A percentile compares a stretch with the other conserved stretches of the same genome.
Conservation (phyloP, 306 rosid species). For the Purshia tridentata region DNA sequence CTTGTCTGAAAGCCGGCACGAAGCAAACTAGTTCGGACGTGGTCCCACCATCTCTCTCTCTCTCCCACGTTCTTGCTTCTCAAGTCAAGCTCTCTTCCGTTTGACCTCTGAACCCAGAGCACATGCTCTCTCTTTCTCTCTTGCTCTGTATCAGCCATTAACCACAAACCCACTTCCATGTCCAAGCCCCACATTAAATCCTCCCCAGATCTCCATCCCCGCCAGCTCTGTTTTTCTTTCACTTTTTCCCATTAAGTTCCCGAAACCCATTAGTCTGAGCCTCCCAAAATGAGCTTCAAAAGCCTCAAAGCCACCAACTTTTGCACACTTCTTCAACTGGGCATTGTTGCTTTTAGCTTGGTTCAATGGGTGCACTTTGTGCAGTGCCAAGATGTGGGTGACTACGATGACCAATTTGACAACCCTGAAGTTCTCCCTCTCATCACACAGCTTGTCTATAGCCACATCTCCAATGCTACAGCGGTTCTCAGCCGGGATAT, state of each 20-base stretch:
- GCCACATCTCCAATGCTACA: slow-evolving; percentile 64
- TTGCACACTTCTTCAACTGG: slow-evolving; percentile 21
- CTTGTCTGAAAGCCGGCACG: slow-evolving; percentile 20
- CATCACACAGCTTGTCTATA: slow-evolving; percentile 56
- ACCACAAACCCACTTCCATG: background rate
- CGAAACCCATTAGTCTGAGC: background rate
- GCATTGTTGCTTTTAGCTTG: slow-evolving; percentile 42
- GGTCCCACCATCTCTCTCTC: slow-evolving; percentile 32
- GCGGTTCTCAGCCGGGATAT: slow-evolving; percentile 50
- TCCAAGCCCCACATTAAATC: slow-evolving; percentile 12
- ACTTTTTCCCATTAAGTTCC: background rate
- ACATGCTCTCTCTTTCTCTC: background rate
- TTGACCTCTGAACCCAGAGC: slow-evolving; percentile 4
- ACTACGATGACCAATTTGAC: slow-evolving; percentile 41
- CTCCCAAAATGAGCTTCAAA: slow-evolving; percentile 30
- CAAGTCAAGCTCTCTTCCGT: background rate
- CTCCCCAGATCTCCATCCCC: slow-evolving; percentile 10
- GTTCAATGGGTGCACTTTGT: slow-evolving; percentile 26
- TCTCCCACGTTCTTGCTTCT: slow-evolving; percentile 11
- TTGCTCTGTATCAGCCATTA: slow-evolving; percentile 1
- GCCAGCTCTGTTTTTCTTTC: background rate
- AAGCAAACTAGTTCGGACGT: slow-evolving; percentile 35
- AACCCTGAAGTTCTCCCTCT: slow-evolving; percentile 71
- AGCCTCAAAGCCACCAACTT: slow-evolving; percentile 18
- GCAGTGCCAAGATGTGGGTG: slow-evolving; percentile 55